Evolutionary conservation across 805 yeast species (phyloP).

Genomic region (Starmerella roubikii): DNA sequence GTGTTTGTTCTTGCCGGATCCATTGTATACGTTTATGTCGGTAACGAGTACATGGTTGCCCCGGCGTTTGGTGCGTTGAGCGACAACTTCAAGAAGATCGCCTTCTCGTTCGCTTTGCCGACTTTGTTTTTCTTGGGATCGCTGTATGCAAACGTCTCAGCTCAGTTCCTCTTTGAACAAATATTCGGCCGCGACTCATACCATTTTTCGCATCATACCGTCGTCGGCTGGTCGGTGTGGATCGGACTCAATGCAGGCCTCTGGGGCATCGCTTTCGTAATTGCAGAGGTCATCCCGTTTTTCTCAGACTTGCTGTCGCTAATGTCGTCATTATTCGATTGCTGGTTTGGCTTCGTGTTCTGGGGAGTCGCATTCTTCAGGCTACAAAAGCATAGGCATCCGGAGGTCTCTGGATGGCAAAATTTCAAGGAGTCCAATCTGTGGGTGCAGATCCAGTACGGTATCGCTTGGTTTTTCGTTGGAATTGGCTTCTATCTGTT

Average conservation of each 20-base stretch:
- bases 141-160: conserved; percentile 40
- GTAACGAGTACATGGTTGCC: conserved; percentile 38
- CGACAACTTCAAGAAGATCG: conserved; percentile 36
- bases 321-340: conserved; percentile 49
- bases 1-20: conserved; percentile 44
- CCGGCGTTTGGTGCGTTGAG: conserved; percentile 46
- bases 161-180: conserved; percentile 38
- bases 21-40: conserved; percentile 45
- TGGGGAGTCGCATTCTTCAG: conserved; percentile 42
- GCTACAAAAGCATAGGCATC: conserved; percentile 23
- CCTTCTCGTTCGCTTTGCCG: conserved; percentile 50
- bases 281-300: conserved; percentile 54
- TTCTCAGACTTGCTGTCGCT: conserved; percentile 43
- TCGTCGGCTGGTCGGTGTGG: conserved; percentile 43
- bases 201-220: conserved; percentile 38
- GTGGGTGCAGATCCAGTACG: conserved; percentile 29
- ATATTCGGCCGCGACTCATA: conserved; percentile 32
- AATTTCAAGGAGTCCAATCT: conserved; percentile 23
- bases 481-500: conserved; percentile 39
- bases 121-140: conserved; percentile 40
- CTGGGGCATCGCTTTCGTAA: conserved; percentile 43
- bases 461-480: conserved; percentile 30
- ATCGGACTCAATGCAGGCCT: conserved; percentile 30
- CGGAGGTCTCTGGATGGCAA: conserved; percentile 23
- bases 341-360: conserved; percentile 53